A percentile compares a stretch with the other conserved stretches of the same genome.
Conservation (phyloP, 495 filamentous ascomycete genomes). For the Trichoderma reesei region DNA sequence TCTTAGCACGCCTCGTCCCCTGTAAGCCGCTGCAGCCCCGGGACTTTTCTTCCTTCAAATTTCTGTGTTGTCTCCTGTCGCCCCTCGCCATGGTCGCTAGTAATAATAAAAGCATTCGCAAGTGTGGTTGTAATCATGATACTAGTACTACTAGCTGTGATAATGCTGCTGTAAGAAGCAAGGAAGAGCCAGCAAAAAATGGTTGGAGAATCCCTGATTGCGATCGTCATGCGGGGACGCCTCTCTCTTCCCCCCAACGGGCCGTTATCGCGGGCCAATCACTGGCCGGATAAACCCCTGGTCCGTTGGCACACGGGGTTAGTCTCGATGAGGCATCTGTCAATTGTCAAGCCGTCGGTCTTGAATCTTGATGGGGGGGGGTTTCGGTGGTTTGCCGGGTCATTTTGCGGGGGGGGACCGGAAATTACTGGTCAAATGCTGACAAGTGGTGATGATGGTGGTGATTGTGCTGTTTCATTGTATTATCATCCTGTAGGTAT, state of each 20-base stretch:
- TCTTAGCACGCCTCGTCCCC: too few relatives aligned
- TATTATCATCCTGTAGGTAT: too few relatives aligned
- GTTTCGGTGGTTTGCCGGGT: slow-evolving; percentile 4
- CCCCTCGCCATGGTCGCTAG: background rate
- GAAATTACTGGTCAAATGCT: background rate
- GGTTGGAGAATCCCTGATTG: slow-evolving; percentile 5
- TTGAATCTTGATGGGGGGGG: background rate
- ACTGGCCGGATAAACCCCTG: background rate
- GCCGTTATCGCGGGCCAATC: slow-evolving; percentile 4
- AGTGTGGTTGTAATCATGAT: too few relatives aligned
- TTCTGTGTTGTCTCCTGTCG: background rate
- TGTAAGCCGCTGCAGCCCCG: background rate
- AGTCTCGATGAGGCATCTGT: slow-evolving; percentile 2
- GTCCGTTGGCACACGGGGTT: background rate
- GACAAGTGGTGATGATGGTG: background rate
- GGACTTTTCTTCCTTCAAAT: background rate
- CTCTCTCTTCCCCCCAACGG: background rate
- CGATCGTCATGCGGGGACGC: slow-evolving; percentile 6
- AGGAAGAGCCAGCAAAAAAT: background rate
- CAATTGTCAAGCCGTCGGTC: background rate
- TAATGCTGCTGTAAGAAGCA: background rate
- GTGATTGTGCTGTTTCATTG: too few relatives aligned
- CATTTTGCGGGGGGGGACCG: slow-evolving; percentile 6
- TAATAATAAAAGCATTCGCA: too few relatives aligned
- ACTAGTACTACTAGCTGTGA: too few relatives aligned